Percentiles rank a stretch among this genome's conserved stretches.
Evolutionary conservation across 2,329 filamentous ascomycete genomes (phyloP).

Genomic region (Botryotinia narcissicola): DNA sequence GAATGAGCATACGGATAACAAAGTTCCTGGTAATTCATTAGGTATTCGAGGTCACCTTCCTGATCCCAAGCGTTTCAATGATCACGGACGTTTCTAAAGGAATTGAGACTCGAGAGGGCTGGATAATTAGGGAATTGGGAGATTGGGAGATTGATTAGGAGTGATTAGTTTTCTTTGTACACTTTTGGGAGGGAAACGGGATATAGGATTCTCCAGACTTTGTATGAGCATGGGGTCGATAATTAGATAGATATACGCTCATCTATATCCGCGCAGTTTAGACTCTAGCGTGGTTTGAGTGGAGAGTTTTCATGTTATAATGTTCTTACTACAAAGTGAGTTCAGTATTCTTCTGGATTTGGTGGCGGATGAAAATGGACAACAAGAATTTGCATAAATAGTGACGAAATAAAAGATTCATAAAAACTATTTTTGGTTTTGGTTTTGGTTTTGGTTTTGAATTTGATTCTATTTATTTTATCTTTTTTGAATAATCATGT

Average conservation of each 20-base stretch:
- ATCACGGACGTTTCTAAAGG: not conserved
- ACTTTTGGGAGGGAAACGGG: no score
- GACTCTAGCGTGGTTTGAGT: not conserved
- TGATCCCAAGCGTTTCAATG: not conserved
- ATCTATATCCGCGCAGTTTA: not conserved
- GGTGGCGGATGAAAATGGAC: no score
- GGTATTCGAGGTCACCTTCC: not conserved
- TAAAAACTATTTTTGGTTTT: no score
- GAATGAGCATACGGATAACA: not conserved
- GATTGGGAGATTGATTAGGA: no score
- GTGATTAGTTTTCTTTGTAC: not conserved
- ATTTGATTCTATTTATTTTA: no score
- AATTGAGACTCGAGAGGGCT: no score
- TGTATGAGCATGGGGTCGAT: not conserved
- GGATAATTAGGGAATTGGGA: not conserved
- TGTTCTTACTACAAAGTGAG: not conserved
- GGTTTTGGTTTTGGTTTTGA: no score
- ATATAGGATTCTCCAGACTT: not conserved
- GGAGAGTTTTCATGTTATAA: not conserved
- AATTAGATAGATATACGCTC: not conserved
- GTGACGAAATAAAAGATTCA: no score
- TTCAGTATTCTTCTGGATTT: not conserved
- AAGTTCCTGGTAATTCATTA: not conserved
- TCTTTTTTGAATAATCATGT: not conserved
- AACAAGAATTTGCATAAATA: not conserved